Percentiles rank a stretch among this genome's conserved stretches.
phyloP scores from a whole-genome alignment of 2,329 filamentous ascomycete genomes.

The Calonectria pseudoturangicola region DNA sequence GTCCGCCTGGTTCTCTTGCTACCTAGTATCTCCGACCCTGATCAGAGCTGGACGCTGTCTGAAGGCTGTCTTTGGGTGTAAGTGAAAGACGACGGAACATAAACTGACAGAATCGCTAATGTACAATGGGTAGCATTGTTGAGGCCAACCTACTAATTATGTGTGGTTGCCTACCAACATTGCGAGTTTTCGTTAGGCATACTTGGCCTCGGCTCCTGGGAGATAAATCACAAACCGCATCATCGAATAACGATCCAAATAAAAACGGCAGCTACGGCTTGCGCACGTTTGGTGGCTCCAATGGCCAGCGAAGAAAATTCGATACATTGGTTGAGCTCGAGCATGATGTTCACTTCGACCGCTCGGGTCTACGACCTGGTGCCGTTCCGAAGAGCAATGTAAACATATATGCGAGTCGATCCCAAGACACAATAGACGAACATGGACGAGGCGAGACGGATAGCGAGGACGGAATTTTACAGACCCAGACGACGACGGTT shows the following conservation, averaged over 20 bases:
- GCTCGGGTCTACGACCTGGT: background rate
- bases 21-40: background rate
- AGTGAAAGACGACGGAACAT: conserved; percentile 50
- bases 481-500: background rate
- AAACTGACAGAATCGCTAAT: conserved; percentile 44
- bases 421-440: background rate
- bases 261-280: conserved; percentile 7
- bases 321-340: conserved; percentile 6
- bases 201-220: conserved; percentile 17
- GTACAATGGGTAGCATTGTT: conserved; percentile 53
- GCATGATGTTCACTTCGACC: background rate
- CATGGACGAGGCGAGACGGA: background rate
- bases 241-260: background rate
- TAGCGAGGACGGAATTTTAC: conserved; percentile 20
- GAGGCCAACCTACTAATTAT: conserved; percentile 63
- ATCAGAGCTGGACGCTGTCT: conserved; percentile 20
- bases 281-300: conserved; percentile 14
- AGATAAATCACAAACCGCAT: background rate
- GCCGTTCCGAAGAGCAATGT: background rate
- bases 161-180: conserved; percentile 61
- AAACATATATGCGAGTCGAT: background rate
- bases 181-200: conserved; percentile 57
- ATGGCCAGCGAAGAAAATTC: conserved; percentile 5
- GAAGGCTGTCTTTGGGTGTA: conserved; percentile 50
- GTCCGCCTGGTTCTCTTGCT: conserved; percentile 47